Base-by-base conservation (phyloP, 2,329 filamentous ascomycete species). In the Penicillium freii region DNA sequence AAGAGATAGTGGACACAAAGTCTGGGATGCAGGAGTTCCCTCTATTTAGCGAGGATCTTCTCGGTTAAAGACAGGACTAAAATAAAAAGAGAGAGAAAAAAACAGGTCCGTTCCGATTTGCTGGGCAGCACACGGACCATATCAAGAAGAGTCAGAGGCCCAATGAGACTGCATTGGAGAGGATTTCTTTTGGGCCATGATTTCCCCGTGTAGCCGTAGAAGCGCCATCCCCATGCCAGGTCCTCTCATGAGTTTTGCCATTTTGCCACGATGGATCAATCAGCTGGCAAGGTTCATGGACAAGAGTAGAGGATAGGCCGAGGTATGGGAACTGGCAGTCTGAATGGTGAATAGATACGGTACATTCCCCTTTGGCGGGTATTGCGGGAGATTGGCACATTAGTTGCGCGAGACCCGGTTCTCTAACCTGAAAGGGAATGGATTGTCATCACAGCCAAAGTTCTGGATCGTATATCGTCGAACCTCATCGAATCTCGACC, bases 211-310 rank as follows among this genome's bases (percentile, higher is more conserved):
- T 57, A 54, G 58, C 47, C 54, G 47, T 42, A 43, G 25, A 52
- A 43, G 53, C 40, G 47, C 42, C 29, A 49, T 46, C 13, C 55
- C 56, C 49, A 54, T 52, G 58, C 50, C 53, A 53, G 36, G 39
- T 54, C 50, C 33, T 52, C 33, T 51, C 50, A 23, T 31, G n/a
- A 11, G 40, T 27, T 51, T 52, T 53, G 34, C 23, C 44, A 36
- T 46, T 47, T 63, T 43, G 62, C 62, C 63, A 63, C 61, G 45
- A 60, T 53, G 11, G 29, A 44, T 58, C 65, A 65, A 61, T 62
- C 61, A 62, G 62, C 61, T 59, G 54, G 48, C 27, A 40, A 48
- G 34, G 19, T 55, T 27, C 39, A 53, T 42, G 23, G 23, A 19
- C 15, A 13, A 27, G 25, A 46, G 25, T 40, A 15, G 33, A 43